These are phyloP conservation scores for Penicillium sp. DNA, from an alignment of 2,329 filamentous ascomycete species.

Conservation along the genomic window DNA sequence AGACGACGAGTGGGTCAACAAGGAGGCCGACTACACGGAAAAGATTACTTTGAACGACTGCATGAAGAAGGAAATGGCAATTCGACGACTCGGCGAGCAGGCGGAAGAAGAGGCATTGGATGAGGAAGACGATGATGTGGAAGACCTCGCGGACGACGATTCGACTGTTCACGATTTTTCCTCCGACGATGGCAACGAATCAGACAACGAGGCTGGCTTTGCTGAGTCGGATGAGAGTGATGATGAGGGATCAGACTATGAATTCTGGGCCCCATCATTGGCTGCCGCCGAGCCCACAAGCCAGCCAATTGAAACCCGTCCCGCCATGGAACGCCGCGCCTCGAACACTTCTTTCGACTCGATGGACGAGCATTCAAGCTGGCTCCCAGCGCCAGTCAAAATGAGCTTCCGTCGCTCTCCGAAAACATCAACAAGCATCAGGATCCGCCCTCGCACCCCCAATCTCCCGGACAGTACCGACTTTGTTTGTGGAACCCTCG, in stretches of 20 bases:
- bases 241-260: slow-evolving; percentile 62
- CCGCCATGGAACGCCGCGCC: slow-evolving; percentile 47
- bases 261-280: slow-evolving; percentile 61
- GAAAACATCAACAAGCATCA: slow-evolving; percentile 44
- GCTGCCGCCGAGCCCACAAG: slow-evolving; percentile 55
- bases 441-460: slow-evolving; percentile 68
- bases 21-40: slow-evolving; percentile 61
- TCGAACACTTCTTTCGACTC: slow-evolving; percentile 60
- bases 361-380: slow-evolving; percentile 33
- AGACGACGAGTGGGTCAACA: slow-evolving; percentile 89
- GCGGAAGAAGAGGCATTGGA: slow-evolving; percentile 86
- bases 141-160: slow-evolving; percentile 69
- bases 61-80: slow-evolving; percentile 82
- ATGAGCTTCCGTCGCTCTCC: slow-evolving; percentile 32
- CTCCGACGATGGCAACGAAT: slow-evolving; percentile 71
- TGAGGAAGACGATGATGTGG: slow-evolving; percentile 64
- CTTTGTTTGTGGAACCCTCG: slow-evolving; percentile 96
- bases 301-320: slow-evolving; percentile 53
- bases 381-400: slow-evolving; percentile 33
- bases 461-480: slow-evolving; percentile 96
- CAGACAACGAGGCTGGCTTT: slow-evolving; percentile 74
- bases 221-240: slow-evolving; percentile 68
- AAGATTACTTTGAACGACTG: slow-evolving; percentile 90
- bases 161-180: slow-evolving; percentile 53
- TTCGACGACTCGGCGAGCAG: slow-evolving; percentile 82